Evolutionary conservation across 768 basidiomycete species (phyloP).

Genomic region (Hygrophoropsis aurantiaca): DNA sequence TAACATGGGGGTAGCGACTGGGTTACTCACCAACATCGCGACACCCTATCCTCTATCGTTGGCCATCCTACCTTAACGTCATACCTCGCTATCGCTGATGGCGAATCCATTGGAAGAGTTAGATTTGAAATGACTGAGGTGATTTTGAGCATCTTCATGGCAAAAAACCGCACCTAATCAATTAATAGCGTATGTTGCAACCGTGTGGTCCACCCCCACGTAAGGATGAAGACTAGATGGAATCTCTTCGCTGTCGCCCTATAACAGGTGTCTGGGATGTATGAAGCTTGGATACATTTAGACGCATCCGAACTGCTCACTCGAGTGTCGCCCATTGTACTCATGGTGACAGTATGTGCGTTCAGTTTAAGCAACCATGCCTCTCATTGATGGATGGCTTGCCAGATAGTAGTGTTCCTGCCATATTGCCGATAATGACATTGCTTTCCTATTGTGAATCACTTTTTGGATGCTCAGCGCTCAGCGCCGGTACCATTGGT

Average conservation of each 20-base stretch:
- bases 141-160: conserved; percentile 4
- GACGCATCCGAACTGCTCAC: too few species aligned
- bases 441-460: too few species aligned
- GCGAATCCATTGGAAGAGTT: conserved; percentile 84
- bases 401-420: too few species aligned
- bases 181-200: conserved; percentile 80
- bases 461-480: too few species aligned
- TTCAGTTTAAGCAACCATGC: too few species aligned
- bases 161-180: conserved; percentile 22
- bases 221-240: conserved; percentile 74
- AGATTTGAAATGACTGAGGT: conserved; percentile 98
- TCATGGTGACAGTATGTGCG: too few species aligned
- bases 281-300: too few species aligned
- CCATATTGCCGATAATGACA: too few species aligned
- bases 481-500: too few species aligned
- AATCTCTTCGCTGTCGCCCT: not conserved
- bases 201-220: conserved; percentile 90
- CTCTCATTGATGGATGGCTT: too few species aligned
- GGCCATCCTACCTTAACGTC: conserved; percentile 86
- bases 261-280: too few species aligned
- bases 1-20: conserved; percentile 68
- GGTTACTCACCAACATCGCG: conserved; percentile 96
- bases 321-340: too few species aligned
- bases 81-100: conserved; percentile 91
- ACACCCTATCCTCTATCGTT: conserved; percentile 90